Evolutionary conservation across 169 alveolate species (phyloP).

Genomic region (Eimeria praecox): DNA sequence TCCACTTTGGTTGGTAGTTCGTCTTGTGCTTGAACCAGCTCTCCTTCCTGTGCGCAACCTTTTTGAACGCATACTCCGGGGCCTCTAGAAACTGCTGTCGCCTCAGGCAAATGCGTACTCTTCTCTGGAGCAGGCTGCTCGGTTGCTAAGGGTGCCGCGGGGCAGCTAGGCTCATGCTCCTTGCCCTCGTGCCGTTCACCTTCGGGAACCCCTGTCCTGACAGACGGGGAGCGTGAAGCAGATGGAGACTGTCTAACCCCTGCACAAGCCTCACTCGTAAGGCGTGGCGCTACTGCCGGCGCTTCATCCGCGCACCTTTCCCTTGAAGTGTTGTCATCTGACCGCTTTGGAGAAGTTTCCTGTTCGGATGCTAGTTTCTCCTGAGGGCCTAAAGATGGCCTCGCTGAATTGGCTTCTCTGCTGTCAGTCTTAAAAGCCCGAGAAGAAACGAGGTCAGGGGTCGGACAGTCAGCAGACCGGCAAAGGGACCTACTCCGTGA

Average conservation of each 20-base stretch:
- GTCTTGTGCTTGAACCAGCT: not conserved
- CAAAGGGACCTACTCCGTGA: constrained; percentile 13
- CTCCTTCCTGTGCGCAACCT: constrained; percentile 3
- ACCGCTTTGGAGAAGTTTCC: constrained; percentile 16
- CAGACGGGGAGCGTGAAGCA: constrained; percentile 32
- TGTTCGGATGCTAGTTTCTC: not conserved
- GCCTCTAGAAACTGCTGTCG: not conserved
- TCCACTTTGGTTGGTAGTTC: constrained; percentile 8
- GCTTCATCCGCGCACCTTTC: not conserved
- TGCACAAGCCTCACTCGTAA: not conserved
- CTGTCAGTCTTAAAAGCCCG: constrained; percentile 14
- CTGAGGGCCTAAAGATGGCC: constrained; percentile 17
- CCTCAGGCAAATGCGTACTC: not conserved
- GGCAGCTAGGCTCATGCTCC: constrained; percentile 5
- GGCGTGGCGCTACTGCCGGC: not conserved
- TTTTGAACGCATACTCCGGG: not conserved
- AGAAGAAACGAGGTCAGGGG: constrained; percentile 71
- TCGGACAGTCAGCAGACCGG: constrained; percentile 73
- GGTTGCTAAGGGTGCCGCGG: not conserved
- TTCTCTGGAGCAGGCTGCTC: constrained; percentile 37
- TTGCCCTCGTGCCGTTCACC: constrained; percentile 17
- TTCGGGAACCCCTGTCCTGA: not conserved
- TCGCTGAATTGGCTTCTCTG: constrained; percentile 10
- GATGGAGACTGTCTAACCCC: constrained; percentile 12
- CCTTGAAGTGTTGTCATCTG: not conserved